A percentile compares a stretch with the other conserved stretches of the same genome.
Conservation (phyloP, 1,284 basidiomycete species). For the Cryptococcus sp. region DNA sequence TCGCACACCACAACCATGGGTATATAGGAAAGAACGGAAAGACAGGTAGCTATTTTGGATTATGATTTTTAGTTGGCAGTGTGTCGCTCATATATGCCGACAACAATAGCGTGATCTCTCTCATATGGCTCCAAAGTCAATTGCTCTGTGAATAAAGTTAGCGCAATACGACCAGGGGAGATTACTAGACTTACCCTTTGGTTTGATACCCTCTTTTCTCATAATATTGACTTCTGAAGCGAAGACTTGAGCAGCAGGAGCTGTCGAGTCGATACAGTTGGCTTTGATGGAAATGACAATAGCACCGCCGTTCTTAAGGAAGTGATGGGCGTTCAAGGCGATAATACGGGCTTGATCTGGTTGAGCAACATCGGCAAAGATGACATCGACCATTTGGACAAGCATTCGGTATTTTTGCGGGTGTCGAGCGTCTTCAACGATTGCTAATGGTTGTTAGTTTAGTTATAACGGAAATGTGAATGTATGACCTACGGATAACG, state of each 20-base stretch:
- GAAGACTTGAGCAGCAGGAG: slow-evolving; percentile 83
- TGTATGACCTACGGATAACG: slow-evolving; percentile 75
- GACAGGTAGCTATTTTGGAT: not conserved
- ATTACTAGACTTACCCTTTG: slow-evolving; percentile 67
- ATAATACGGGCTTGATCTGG: slow-evolving; percentile 98
- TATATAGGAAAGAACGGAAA: not conserved
- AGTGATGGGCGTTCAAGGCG: slow-evolving; percentile 86
- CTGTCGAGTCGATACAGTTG: slow-evolving; percentile 96
- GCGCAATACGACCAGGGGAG: not conserved
- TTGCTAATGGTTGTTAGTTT: slow-evolving; percentile 55
- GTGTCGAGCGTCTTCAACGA: slow-evolving; percentile 93
- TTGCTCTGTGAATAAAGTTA: slow-evolving; percentile 25
- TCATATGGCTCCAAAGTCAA: slow-evolving; percentile 57
- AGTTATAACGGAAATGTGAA: not conserved
- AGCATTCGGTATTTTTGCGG: slow-evolving; percentile 96
- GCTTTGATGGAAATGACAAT: slow-evolving; percentile 98
- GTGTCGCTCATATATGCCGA: slow-evolving; percentile 45
- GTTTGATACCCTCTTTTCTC: slow-evolving; percentile 77
- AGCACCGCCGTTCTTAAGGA: slow-evolving; percentile 92
- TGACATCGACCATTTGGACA: slow-evolving; percentile 85
- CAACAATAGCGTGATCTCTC: slow-evolving; percentile 51
- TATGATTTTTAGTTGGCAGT: slow-evolving; percentile 1
- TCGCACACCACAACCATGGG: not conserved
- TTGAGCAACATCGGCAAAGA: slow-evolving; percentile 97
- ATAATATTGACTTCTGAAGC: slow-evolving; percentile 82